Evolutionary conservation across 176 grass and related monocot genomes (phyloP), one percentile per base, ranked within the genome.

Genomic region (Hyparrhenia diplandra): DNA sequence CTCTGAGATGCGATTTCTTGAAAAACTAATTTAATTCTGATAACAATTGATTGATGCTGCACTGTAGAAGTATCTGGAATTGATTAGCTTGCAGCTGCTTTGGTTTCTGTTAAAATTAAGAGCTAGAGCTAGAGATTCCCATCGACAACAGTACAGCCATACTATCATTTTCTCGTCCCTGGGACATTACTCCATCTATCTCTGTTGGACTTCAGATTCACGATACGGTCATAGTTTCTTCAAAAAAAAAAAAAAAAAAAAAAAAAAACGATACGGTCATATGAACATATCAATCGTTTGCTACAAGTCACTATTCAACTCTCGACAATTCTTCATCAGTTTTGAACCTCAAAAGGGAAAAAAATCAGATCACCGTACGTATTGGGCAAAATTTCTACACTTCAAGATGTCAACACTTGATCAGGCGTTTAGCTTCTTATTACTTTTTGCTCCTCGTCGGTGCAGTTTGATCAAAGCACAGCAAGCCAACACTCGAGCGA

Each of bases 21-120:
- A 49, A 11, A 32, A 4, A 1, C 46, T 52, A 67, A 4, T 68
- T 52, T 39, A 37, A 1, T 14, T 35, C 31, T 55, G 45, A 10
- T 27, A 9, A n/a, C 32, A 25, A 69, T 69, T 36, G 17, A 69
- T 40, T 69, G 64, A 57, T 39, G 36, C 8, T 1, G 64, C 20
- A 80, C 21, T 69, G 78, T 80, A 80, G 78, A 69, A 28, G 46
- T 25, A 45, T 69, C 64, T 68, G 31, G 64, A 68, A 23, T 66
- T 52, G 35, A 79, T 66, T 68, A 27, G 76, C 62, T 79, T 49
- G 61, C 62, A 35, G 63, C 54, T 79, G 63, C 43, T 52, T 54
- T 31, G 77, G 43, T 79, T 54, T 36, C 42, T 36, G 77, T 16
- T 42, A n/a, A 24, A 40, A 23, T 66, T 45, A 42, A 66, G 60